A percentile compares a stretch with the other conserved stretches of the same genome.
Evolutionary conservation across 2,329 filamentous ascomycete genomes (phyloP).

Genomic region (Apiospora phragmitis): DNA sequence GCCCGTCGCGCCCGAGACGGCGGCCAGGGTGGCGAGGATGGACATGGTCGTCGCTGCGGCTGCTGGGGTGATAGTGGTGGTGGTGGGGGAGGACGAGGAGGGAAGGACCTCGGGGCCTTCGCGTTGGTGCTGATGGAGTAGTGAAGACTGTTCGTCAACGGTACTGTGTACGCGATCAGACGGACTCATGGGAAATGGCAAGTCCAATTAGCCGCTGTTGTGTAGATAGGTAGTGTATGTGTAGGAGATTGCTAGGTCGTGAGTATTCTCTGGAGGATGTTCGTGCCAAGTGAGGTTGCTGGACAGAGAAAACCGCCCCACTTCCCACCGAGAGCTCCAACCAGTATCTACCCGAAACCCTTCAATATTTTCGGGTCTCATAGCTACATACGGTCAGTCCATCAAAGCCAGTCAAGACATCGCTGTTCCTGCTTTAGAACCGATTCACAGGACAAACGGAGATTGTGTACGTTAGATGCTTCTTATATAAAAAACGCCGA

Average conservation of each 20-base stretch:
- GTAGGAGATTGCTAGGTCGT: background rate
- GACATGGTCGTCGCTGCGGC: conserved; percentile 19
- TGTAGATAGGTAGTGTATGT: background rate
- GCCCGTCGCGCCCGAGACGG: conserved; percentile 60
- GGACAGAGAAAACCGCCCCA: background rate
- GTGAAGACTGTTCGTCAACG: background rate
- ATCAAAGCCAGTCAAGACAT: background rate
- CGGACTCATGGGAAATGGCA: background rate
- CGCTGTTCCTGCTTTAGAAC: background rate
- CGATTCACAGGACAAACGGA: too few relatives aligned
- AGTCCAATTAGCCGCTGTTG: background rate
- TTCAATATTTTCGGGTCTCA: background rate
- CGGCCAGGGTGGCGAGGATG: conserved; percentile 61
- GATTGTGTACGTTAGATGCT: too few relatives aligned
- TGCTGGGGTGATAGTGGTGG: conserved; percentile 17
- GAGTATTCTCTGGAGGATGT: background rate
- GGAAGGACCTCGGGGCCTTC: background rate
- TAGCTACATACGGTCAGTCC: background rate
- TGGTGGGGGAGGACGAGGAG: background rate
- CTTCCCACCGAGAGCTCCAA: background rate
- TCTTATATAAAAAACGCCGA: too few relatives aligned
- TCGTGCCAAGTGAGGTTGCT: background rate
- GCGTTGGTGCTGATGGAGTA: background rate
- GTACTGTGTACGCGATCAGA: background rate
- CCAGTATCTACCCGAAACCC: background rate